Base-by-base conservation (phyloP, 1,284 basidiomycete genomes). In the Cryptococcus sp. region DNA sequence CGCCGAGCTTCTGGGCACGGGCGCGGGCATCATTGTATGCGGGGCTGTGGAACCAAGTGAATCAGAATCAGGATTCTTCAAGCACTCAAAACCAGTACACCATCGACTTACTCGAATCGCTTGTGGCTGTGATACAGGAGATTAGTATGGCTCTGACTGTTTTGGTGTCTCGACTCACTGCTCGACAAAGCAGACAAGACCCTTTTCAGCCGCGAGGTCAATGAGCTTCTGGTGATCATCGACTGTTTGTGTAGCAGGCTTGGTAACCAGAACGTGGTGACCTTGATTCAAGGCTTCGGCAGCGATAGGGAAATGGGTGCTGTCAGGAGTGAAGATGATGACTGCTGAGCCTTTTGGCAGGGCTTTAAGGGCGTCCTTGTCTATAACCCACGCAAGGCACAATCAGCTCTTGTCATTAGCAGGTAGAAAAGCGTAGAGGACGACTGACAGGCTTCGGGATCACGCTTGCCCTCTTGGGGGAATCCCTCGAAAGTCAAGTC, bases 261-360 rank as follows among this genome's bases (percentile, higher is more conserved):
- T 96, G 52, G 93, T 96, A 60, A 95, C 85, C 48, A 95, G 83
- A 44, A 95, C 92, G 75, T 95, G 93, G 53, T 93, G 80, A 1
- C 87, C 87, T 22, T 82, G 85, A 75, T 92, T 85, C 48, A 95
- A 87, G 3, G 93, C 93, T 68, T 92, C 91, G 49, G 87, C 79
- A 16, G 90, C 85, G 70, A 95, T 95, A 23, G 86, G 84, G 72
- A 87, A 89, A 77, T 95, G 93, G 45, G 93, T 95, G 37, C 70
- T 70, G 66, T 79, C 79, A 52, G 76, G 75, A 29, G 75, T 78
- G 66, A 78, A 79, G 67, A 77, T 90, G 67, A 93, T 89, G 54
- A 92, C 87, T 17, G 92, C 91, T 64, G 91, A 89, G 25, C 92
- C 91, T 17, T 89, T 84, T 25, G 85, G 83, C 63, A 94, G 79